Evolutionary conservation across 2,329 filamentous ascomycete genomes (phyloP), one percentile per base, ranked within the genome.

Genomic region (Metarhizium humberi): DNA sequence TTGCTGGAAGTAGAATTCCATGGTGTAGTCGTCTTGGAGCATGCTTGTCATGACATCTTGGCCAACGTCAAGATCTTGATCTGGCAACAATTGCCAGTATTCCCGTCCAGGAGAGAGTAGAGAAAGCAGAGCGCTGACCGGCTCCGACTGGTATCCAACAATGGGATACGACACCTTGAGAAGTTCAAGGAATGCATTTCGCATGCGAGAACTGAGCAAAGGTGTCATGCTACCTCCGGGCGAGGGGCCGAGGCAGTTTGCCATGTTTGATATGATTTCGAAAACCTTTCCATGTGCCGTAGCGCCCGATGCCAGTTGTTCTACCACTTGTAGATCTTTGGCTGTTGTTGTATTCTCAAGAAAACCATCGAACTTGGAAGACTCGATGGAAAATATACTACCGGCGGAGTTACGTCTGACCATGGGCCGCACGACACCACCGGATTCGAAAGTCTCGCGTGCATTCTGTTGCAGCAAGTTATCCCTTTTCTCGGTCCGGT

Each of bases 71-170:
- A 72, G 65, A 8, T 65, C 66, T 38, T 70, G 62, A 10, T 62
- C 58, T 7, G 61, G 57, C 74, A 63, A 80, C 57, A 77, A 72
- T 62, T 75, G 78, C 81, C 79, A 81, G 60, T 81, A 82, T 46
- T 68, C 70, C 55, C 72, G 72, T 3, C 78, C 77, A 18, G 77
- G 77, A 3, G 77, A 77, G 16, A 95, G 72, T 2, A 90, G 76
- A 0, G 83, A 78, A 40, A 92, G 70, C 8, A 89, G 75, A 1
- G 86, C 79, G 38, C 78, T 76, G 8, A 95, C 75, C 4, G 91
- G 77, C 53, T 91, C 87, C 0, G 81, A 79, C 55, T 85, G 84
- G 66, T 95, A 95, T 10, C 84, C 82, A 46, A 92, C 77, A 43
- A 86, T 77, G 4, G 81, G 77, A 52, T 86, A 78, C 14, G 84